Base-by-base conservation (phyloP, 2,329 filamentous ascomycete species). In the Aspergillus tanneri region DNA sequence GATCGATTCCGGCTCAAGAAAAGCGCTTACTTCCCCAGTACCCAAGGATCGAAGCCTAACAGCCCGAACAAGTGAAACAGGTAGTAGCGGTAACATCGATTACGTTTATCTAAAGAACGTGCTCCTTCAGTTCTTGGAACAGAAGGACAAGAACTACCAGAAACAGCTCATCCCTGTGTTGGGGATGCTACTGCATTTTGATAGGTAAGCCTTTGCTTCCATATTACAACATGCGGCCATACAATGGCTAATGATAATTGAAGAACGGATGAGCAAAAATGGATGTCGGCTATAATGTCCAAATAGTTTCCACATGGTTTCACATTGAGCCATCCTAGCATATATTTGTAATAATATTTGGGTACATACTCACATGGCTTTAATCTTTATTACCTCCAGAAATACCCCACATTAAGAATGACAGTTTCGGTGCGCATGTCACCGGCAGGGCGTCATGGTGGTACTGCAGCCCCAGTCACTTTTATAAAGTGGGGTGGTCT, bases 261-360 rank as follows among this genome's bases (percentile, higher is more conserved):
- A 48, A 83, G 80, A 59, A 82, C 80, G 59, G 90, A 96, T 58
- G 87, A 93, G 71, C 85, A 93, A 70, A 92, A 89, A 70, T 95
- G 90, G 89, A 82, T 86, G 70, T 81, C 84, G 14, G 90, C 87
- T 2, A 84, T 95, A 40, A 76, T 77, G 51, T 76, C 79, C 12
- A 70, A 67, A 59, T 78, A 57, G 40, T 23, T 19, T 21, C 16
- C 28, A 38, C 40, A 8, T 38, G n/a, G 30, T 43, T n/a, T 36
- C 19, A 24, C n/a, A 16, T 28, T 19, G 22, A 18, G 28, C 25
- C 5, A 42, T 21, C 25, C n/a, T 30, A 25, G 46, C 34, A 36
- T 41, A 43, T 19, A 43, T 34, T 14, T 43, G 41, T 48, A 48
- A 43, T 38, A 43, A 27, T 40, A 42, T 8, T 47, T 46, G 49